Base-by-base conservation (phyloP, 2,329 filamentous ascomycete species). In the Alternaria sp. region DNA sequence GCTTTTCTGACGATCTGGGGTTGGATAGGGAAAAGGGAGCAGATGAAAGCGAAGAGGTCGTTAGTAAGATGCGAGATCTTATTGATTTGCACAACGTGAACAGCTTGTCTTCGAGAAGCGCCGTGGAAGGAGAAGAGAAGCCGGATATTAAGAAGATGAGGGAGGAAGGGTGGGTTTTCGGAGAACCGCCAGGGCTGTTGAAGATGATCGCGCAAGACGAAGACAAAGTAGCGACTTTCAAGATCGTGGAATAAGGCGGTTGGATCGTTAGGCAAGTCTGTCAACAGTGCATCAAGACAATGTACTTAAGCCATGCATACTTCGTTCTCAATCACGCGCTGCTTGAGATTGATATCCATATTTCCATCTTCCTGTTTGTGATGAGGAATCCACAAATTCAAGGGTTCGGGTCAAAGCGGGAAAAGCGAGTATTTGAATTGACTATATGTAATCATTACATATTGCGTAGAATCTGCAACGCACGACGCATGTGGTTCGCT, bases 1-100 rank as follows among this genome's bases (percentile, higher is more conserved):
- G 56, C 51, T 60, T 59, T 51, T 56, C 51, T 56, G 51, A 52
- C 51, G 51, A 64, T 56, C 51, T 64, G 51, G 30, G 43, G 50
- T 57, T 64, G 23, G 56, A 59, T 46, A 59, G 61, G 51, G 51
- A 49, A 47, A 46, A 36, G 43, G 54, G 54, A 47, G 44, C 44
- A 57, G 54, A 57, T 47, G 54, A 62, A 54, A 54, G 51, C 51
- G 51, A 44, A 54, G 51, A 54, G 51, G 51, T 43, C 44, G 32
- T 54, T 54, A 54, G 51, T 54, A 54, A 54, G 32, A 54, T 54
- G 51, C 51, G 17, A 23, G 51, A 54, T 54, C 30, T 54, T 44
- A 44, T 54, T 54, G 51, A 54, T 54, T 28, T 54, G 51, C 51
- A 54, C 23, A 54, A 54, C 51, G 51, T 54, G 51, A 54, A 54